Conservation (phyloP, 352 stramenopile species). For the Salisapilia sapeloensis region DNA sequence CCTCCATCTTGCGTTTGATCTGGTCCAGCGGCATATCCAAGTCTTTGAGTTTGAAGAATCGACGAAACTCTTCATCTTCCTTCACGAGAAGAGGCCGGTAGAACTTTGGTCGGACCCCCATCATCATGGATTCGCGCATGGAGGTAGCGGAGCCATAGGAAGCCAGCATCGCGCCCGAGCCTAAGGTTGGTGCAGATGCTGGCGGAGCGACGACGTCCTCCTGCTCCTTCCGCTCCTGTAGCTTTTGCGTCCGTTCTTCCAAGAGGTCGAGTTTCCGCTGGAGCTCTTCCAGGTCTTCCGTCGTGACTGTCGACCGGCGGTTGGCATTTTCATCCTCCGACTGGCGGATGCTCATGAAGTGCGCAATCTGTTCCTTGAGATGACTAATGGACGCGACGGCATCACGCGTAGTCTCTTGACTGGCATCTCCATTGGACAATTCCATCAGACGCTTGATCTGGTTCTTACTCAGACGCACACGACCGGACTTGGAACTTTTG, state of each 20-base stretch:
- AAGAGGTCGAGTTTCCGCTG: constrained; percentile 59
- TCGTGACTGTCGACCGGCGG: constrained; percentile 15
- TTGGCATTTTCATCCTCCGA: constrained; percentile 7
- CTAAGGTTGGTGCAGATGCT: not conserved
- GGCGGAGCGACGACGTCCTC: not conserved
- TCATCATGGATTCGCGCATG: constrained; percentile 3
- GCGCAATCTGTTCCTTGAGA: constrained; percentile 54
- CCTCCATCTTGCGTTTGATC: constrained; percentile 69
- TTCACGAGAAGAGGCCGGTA: constrained; percentile 52
- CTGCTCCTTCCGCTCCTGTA: constrained; percentile 12
- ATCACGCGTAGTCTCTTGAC: constrained; percentile 24
- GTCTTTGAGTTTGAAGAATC: constrained; percentile 75
- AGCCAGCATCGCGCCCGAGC: not conserved
- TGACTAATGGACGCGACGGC: constrained; percentile 24
- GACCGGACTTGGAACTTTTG: constrained; percentile 14
- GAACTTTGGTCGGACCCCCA: constrained; percentile 4
- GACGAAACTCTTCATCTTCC: constrained; percentile 47
- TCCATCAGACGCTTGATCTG: constrained; percentile 58
- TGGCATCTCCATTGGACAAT: constrained; percentile 22
- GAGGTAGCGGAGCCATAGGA: constrained; percentile 1
- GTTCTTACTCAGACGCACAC: constrained; percentile 22
- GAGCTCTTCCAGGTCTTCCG: constrained; percentile 59
- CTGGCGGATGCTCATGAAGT: constrained; percentile 34
- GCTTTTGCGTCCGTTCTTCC: constrained; percentile 52
- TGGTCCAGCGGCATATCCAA: constrained; percentile 66